Conservation (phyloP, 2,329 filamentous ascomycete genomes). For the Ramichloridium luteum region DNA sequence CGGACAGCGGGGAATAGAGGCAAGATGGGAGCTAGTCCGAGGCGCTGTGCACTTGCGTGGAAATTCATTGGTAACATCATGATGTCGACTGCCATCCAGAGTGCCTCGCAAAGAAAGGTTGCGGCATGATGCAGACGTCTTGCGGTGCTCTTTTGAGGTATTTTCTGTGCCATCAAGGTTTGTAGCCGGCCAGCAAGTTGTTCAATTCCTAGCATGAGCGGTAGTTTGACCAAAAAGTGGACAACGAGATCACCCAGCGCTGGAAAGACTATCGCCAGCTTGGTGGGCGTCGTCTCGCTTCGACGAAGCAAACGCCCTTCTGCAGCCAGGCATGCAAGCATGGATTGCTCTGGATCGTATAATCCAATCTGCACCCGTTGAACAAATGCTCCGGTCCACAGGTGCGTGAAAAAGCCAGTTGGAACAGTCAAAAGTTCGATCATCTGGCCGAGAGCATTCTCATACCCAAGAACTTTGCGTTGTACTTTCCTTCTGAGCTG, state of each 20-base stretch:
- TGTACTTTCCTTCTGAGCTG: constrained; percentile 8
- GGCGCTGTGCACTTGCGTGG: constrained; percentile 16
- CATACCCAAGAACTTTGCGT: constrained; percentile 9
- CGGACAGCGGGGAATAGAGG: constrained; percentile 14
- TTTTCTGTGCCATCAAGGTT: constrained; percentile 4
- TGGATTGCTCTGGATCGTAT: constrained; percentile 11
- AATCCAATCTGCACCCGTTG: constrained; percentile 16
- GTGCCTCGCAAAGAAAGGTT: constrained; percentile 7
- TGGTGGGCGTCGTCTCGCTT: too few species aligned
- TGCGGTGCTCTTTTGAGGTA: constrained; percentile 7
- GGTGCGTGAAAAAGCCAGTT: constrained; percentile 9
- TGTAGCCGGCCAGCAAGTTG: constrained; percentile 11
- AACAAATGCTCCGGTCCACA: constrained; percentile 14
- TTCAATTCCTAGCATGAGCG: constrained; percentile 11
- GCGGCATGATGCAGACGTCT: constrained; percentile 9
- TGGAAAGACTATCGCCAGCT: constrained; percentile 11
- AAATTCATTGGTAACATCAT: constrained; percentile 18
- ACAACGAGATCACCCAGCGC: constrained; percentile 10
- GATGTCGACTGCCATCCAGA: constrained; percentile 13
- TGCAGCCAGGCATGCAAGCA: constrained; percentile 10
- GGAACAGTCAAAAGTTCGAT: constrained; percentile 10
- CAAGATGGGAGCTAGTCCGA: constrained; percentile 15
- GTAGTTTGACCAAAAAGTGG: constrained; percentile 9
- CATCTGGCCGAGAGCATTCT: constrained; percentile 17
- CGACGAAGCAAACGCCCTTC: constrained; percentile 9